Percentiles rank a stretch among this genome's conserved stretches.
These are phyloP conservation scores for Podaxis sp. DNA, from an alignment of 768 basidiomycete species.

Conservation along the genomic window DNA sequence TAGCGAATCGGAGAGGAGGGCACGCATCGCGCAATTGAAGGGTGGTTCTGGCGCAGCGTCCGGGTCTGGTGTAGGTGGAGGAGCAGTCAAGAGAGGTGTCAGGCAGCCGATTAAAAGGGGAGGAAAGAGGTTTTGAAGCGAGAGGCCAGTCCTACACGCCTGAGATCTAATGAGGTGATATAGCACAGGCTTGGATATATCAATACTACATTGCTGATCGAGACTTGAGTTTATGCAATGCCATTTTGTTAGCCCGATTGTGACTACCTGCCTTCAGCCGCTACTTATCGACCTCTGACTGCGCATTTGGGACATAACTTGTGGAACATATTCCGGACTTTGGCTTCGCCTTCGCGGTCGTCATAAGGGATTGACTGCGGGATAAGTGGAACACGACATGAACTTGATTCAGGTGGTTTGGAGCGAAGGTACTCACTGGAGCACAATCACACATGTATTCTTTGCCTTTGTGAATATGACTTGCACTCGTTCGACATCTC, in stretches of 20 bases:
- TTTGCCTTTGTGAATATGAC: conserved; percentile 51
- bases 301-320: conserved; percentile 59
- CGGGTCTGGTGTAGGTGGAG: conserved; percentile 19
- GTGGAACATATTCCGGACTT: conserved; percentile 66
- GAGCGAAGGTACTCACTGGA: neutral
- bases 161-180: neutral
- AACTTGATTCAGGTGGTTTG: neutral
- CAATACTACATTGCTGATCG: neutral
- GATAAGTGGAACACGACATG: neutral
- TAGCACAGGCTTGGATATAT: neutral
- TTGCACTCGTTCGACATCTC: conserved; percentile 50
- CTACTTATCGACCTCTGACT: neutral
- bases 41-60: conserved; percentile 30
- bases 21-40: conserved; percentile 38
- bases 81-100: conserved; percentile 47
- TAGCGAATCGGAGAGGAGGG: conserved; percentile 44
- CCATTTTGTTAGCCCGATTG: no score
- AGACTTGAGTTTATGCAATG: neutral
- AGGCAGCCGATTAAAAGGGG: conserved; percentile 77
- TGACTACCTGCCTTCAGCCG: neutral
- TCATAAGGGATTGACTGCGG: conserved; percentile 8
- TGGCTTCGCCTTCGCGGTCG: conserved; percentile 45
- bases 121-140: conserved; percentile 64
- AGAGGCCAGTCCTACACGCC: neutral
- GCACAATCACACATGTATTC: conserved; percentile 10